Conservation (phyloP, 306 rosid genomes). For the Gillenia trifoliata region DNA sequence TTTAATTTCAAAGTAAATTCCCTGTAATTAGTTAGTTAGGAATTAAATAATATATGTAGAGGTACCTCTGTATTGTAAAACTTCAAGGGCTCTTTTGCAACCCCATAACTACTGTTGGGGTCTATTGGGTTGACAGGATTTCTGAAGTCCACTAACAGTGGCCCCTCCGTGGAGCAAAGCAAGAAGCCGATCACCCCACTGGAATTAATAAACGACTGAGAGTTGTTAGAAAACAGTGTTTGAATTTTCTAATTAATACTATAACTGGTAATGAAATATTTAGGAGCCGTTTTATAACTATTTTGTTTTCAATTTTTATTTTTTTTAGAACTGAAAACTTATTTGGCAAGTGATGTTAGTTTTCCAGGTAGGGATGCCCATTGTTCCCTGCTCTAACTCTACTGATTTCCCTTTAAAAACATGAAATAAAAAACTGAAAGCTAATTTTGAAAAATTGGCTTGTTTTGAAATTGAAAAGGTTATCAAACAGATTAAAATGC, state of each 20-base stretch:
- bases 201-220: background rate
- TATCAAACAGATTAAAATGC: no score
- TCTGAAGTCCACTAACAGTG: slow-evolving; percentile 49
- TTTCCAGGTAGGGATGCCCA: no score
- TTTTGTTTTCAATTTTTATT: no score
- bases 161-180: slow-evolving; percentile 67
- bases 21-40: background rate
- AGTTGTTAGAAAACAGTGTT: background rate
- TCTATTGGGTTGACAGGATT: slow-evolving; percentile 48
- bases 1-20: no score
- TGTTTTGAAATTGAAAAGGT: no score
- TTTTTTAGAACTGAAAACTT: background rate
- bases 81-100: slow-evolving; percentile 47
- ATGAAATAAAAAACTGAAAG: background rate
- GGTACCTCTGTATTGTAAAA: slow-evolving; percentile 63
- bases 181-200: slow-evolving; percentile 80
- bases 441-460: background rate
- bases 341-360: no score
- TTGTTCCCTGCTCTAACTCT: no score
- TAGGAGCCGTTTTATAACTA: background rate
- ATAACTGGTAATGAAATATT: no score
- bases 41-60: background rate
- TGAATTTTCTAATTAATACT: no score
- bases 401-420: no score
- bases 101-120: slow-evolving; percentile 27